Evolutionary conservation across 441 rosid genomes (phyloP).

Genomic region (Populus hybrid): DNA sequence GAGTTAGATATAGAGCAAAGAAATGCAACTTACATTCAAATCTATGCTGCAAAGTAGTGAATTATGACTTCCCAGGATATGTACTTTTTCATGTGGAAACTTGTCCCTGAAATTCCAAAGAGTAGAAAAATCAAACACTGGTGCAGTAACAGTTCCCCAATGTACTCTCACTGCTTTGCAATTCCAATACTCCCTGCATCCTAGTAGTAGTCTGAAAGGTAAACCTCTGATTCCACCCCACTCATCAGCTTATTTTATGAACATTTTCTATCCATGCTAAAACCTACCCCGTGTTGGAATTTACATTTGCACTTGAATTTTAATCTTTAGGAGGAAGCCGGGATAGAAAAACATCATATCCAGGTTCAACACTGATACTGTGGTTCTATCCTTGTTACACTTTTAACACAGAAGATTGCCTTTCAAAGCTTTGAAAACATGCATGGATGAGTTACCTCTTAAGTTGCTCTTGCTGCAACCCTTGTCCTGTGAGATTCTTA

Average conservation of each 20-base stretch:
- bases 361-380: background rate
- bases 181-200: background rate
- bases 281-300: slow-evolving; percentile 3
- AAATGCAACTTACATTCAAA: slow-evolving; percentile 55
- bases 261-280: background rate
- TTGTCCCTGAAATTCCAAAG: slow-evolving; percentile 56
- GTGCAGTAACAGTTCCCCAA: background rate
- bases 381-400: background rate
- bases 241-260: slow-evolving; percentile 8
- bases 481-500: slow-evolving; percentile 41
- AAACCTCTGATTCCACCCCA: background rate
- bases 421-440: slow-evolving; percentile 7
- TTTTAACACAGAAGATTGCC: slow-evolving; percentile 1
- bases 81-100: slow-evolving; percentile 54
- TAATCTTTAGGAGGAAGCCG: background rate
- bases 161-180: background rate
- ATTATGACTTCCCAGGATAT: slow-evolving; percentile 49
- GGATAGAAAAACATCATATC: background rate
- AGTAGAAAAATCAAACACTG: slow-evolving; percentile 20
- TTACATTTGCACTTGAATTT: slow-evolving; percentile 10
- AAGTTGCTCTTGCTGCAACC: slow-evolving; percentile 49
- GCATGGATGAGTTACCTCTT: slow-evolving; percentile 49
- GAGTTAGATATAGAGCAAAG: background rate
- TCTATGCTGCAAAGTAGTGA: slow-evolving; percentile 68
- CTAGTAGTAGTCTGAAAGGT: background rate